Base-by-base conservation (phyloP, 2,329 filamentous ascomycete species). In the Neonectria faginata region DNA sequence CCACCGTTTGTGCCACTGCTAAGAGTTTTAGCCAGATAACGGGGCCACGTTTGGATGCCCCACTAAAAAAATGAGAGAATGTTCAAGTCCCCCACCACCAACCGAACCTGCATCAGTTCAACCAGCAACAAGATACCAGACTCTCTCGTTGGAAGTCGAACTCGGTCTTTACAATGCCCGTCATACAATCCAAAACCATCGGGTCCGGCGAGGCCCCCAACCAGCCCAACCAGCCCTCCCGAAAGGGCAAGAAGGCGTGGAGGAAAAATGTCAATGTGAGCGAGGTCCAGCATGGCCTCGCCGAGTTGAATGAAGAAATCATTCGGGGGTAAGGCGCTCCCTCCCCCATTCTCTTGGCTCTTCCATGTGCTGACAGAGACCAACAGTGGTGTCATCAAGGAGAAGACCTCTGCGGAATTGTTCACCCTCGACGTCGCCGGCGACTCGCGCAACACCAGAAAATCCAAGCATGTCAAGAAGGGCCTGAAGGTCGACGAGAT, bases 161-260 rank as follows among this genome's bases (percentile, higher is more conserved):
- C n/a, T 58, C 18, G 57, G 69, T 56, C 59, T n/a, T 42, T 67
- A 77, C 48, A 12, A 89, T 89, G 87, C 85, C 86, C n/a, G 81
- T 86, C 27, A 72, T 89, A 29, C 79, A 81, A 69, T 79, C 82
- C 52, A 80, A 79, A 53, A 70, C 70, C 10, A 79, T 83, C 44
- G 85, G 81, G 64, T 80, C 85, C 39, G 79, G 81, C 12, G 80
- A 85, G 39, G 91, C 92, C 18, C 94, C 94, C 11, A 89, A 90
- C 67, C 93, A 97, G 71, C 89, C 91, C 81, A 94, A 88, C 68
- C 96, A 99, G 79, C 89, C 94, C 27, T 98, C 95, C 5, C 88
- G 96, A 77, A 99, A 99, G 79, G 96, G 97, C 74, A 98, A 98
- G 82, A 98, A 97, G 83, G 95, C 96, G 33, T 99, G 96, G 96